Evolutionary conservation across 306 rosid species (phyloP).

Genomic region (Quillaja saponaria): DNA sequence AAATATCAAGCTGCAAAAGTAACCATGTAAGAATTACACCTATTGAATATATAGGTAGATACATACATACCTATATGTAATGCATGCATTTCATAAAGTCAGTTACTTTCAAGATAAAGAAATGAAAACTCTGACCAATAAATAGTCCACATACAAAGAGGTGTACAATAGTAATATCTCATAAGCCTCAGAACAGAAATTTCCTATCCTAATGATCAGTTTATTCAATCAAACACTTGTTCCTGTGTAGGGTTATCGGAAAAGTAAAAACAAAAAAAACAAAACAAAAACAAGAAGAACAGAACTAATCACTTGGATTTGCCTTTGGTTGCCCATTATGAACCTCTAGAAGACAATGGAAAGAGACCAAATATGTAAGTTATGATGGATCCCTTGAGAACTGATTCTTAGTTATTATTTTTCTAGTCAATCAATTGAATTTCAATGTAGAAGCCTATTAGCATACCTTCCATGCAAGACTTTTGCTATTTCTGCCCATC

Average conservation of each 20-base stretch:
- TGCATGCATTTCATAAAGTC: no score
- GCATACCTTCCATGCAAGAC: constrained; percentile 48
- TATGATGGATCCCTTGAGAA: no score
- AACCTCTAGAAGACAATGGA: no score
- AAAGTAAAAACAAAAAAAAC: no score
- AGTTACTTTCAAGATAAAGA: not conserved
- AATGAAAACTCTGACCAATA: not conserved
- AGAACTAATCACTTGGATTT: not conserved
- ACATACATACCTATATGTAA: no score
- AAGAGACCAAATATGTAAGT: no score
- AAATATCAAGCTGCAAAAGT: not conserved
- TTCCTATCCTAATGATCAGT: not conserved
- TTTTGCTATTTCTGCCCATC: constrained; percentile 58
- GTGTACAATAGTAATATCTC: not conserved
- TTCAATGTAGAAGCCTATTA: not conserved
- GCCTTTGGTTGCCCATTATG: not conserved
- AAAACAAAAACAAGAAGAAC: no score
- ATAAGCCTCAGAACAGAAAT: not conserved
- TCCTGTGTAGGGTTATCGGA: no score
- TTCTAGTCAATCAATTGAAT: not conserved
- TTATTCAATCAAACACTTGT: no score
- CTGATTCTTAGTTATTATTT: not conserved
- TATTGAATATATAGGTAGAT: no score
- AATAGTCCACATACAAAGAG: not conserved
- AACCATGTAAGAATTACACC: not conserved